phyloP scores from a whole-genome alignment of 352 stramenopile genomes.

The Halophytophthora polymorphica region DNA sequence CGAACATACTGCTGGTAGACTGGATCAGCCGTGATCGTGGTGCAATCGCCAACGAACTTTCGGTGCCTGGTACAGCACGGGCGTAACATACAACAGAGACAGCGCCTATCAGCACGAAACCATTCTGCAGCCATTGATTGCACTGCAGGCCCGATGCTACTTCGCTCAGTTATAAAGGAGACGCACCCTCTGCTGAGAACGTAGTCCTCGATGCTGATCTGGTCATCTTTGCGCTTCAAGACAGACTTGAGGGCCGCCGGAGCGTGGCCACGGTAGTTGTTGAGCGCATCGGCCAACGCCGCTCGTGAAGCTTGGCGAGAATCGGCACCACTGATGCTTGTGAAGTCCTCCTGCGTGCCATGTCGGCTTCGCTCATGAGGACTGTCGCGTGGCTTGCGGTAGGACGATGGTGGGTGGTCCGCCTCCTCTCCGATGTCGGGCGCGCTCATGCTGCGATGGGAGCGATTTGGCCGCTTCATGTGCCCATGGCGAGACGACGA shows the following conservation, averaged over 20 bases:
- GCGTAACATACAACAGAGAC: background rate
- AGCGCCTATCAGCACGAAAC: background rate
- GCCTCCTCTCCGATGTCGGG: constrained; percentile 74
- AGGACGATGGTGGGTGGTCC: constrained; percentile 16
- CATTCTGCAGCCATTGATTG: background rate
- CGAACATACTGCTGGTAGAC: constrained; percentile 63
- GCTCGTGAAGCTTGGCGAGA: constrained; percentile 23
- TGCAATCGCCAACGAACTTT: constrained; percentile 70
- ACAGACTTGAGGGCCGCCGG: constrained; percentile 25
- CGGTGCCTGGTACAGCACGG: constrained; percentile 24
- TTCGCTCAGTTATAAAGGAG: background rate
- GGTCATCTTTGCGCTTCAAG: constrained; percentile 55
- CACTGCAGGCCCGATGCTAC: background rate
- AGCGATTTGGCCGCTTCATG: constrained; percentile 29
- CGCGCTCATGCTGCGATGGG: constrained; percentile 67
- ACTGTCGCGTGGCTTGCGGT: constrained; percentile 35
- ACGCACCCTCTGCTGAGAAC: constrained; percentile 43
- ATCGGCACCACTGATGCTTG: constrained; percentile 30
- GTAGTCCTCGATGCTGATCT: constrained; percentile 59
- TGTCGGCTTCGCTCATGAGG: constrained; percentile 27
- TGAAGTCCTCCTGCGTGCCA: constrained; percentile 24
- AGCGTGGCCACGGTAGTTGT: constrained; percentile 26
- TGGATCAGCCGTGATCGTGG: constrained; percentile 29
- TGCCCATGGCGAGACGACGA: constrained; percentile 19
- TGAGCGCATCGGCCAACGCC: constrained; percentile 28